Percentiles rank a stretch among this genome's conserved stretches.
These are phyloP conservation scores for Plasmodium yoelii DNA, from an alignment of 169 alveolate species.

Conservation along the genomic window DNA sequence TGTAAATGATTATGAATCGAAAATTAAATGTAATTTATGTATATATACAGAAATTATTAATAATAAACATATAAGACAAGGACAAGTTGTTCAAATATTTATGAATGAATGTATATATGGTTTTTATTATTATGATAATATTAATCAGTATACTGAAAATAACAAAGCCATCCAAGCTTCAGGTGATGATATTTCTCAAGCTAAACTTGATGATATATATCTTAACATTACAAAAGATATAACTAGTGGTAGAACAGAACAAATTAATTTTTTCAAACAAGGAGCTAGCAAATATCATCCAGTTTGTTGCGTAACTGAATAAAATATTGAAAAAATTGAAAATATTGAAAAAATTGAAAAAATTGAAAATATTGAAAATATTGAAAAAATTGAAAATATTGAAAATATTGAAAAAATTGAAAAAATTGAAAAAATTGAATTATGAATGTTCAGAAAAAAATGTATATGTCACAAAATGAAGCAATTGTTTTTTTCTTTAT, in stretches of 20 bases:
- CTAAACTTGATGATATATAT: conserved; percentile 40
- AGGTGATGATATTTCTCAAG: neutral
- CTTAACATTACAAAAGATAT: conserved; percentile 57
- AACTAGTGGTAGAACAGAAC: conserved; percentile 23
- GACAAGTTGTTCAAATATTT: conserved; percentile 43
- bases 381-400: too few relatives aligned
- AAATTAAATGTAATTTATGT: conserved; percentile 53
- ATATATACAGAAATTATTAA: conserved; percentile 52
- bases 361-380: too few relatives aligned
- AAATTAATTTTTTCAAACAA: conserved; percentile 50
- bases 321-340: too few relatives aligned
- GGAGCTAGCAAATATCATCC: conserved; percentile 54
- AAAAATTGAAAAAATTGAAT: too few relatives aligned
- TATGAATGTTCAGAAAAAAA: neutral
- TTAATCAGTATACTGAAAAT: conserved; percentile 36
- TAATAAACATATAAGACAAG: conserved; percentile 65
- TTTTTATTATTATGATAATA: conserved; percentile 60
- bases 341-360: too few relatives aligned
- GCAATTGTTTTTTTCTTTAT: neutral
- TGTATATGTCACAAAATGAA: neutral
- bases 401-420: too few relatives aligned
- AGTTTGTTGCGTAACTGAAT: conserved; percentile 56
- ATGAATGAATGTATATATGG: conserved; percentile 70
- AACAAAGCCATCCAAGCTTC: neutral
- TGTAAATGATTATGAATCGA: conserved; percentile 35